Evolutionary conservation across 306 rosid genomes (phyloP), one percentile per base, ranked within the genome.

Genomic region (Luffa acutangula): DNA sequence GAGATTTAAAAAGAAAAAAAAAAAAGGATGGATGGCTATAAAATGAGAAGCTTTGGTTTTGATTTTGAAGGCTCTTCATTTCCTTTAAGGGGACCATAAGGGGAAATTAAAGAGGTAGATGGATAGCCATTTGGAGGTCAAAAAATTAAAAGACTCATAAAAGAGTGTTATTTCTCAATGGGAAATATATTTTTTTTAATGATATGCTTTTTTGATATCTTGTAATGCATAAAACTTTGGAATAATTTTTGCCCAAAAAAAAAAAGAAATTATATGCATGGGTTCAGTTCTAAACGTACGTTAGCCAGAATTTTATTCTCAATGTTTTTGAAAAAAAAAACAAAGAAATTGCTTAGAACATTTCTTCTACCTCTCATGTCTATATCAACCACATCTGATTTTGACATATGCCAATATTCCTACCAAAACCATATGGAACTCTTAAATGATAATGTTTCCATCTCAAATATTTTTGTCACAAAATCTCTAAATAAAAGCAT

Each of bases 281-380:
- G 41, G 41, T 71, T 71, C 41, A 71, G 3, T 46, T 71, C 9
- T 46, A 49, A 69, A 71, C 31, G 58, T 46, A 71, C 57, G 46
- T 71, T 45, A 48, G 21, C 77, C 77, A 72, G 43, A 72, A 48
- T 48, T 20, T 33, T 77, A 57, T 77, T 77, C 80, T 57, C 66
- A 37, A 77, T 72, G 69, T 77, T 37, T 56, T 75, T 36, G 13
- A 63, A 7, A n/a, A 75, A 75, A 7, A 42, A 41, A 37, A n/a
- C 8, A 52, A 52, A 15, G 3, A 25, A 54, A 59, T 18, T 60
- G 80, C 31, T 78, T 31, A 42, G 51, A 62, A 12, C 15, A 39
- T 6, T 6, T 21, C 59, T 78, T 54, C 81, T 45, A 41, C 81
- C 81, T 78, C 81, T 78, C 81, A 78, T 78, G 81, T 78, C 81